Evolutionary conservation across 805 yeast genomes (phyloP), one percentile per base, ranked within the genome.

Genomic region (Candida easanensis): DNA sequence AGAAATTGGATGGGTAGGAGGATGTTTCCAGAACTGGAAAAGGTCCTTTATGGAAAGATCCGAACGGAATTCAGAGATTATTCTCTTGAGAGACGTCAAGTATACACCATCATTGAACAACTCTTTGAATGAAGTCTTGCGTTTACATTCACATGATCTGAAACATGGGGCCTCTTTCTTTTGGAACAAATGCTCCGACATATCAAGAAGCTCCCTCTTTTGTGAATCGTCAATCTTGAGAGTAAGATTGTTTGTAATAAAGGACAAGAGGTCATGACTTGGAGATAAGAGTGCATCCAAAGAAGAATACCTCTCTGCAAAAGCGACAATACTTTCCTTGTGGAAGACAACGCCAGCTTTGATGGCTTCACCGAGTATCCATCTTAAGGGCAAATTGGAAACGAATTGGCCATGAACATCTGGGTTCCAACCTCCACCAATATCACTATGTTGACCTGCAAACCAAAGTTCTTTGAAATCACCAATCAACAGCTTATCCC

Each of bases 371-470:
- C 73, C 62, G 11, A 82, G 45, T 58, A 82, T 76, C 88, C 88
- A 82, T 46, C 82, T 66, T 19, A 82, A 61, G 0, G 87, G 64
- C 14, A 79, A 48, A 49, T 77, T 72, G 0, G 84, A 69, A 14
- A 77, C 46, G 18, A 59, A 53, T 33, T 76, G 72, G 2, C 77
- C 77, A 37, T 65, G 56, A 0, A 45, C 26, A 55, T 76, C 81
- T 4, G 66, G 59, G 1, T 66, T 58, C 82, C 84, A 81, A 0
- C 84, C 84, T 3, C 88, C 88, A 2, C 88, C 88, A 52, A 78
- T 63, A 59, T 82, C 88, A 9, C 82, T 69, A 59, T 82, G 88
- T 54, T 78, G 77, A 2, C 88, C 89, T 1, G 84, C 77, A 52
- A 82, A 82, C 82, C 83, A 82, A 33, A 76, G 54, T 52, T 82